A percentile compares a stretch with the other conserved stretches of the same genome.
Conservation (phyloP, 345 rosid genomes). For the Salix exigua region DNA sequence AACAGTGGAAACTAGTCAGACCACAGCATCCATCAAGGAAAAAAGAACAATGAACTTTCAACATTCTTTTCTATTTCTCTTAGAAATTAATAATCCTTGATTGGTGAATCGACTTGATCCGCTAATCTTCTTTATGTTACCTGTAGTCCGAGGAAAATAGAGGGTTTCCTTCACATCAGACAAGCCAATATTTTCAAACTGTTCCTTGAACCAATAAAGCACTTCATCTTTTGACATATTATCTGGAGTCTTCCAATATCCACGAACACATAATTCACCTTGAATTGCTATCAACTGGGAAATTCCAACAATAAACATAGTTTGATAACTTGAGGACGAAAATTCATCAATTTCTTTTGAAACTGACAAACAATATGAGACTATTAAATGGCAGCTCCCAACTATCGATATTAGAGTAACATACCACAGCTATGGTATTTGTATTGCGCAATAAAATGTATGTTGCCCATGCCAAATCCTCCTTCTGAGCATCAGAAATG, state of each 20-base stretch:
- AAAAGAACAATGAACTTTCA: neutral
- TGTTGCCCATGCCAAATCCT: conserved; percentile 86
- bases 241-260: conserved; percentile 71
- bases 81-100: neutral
- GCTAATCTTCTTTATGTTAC: conserved; percentile 29
- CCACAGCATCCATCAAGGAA: neutral
- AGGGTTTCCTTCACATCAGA: conserved; percentile 61
- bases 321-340: neutral
- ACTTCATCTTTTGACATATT: conserved; percentile 40
- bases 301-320: conserved; percentile 5
- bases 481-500: conserved; percentile 44
- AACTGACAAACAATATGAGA: neutral
- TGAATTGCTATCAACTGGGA: conserved; percentile 52
- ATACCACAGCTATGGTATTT: conserved; percentile 66
- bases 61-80: neutral
- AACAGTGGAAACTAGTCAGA: neutral
- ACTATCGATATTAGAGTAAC: neutral
- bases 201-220: conserved; percentile 59
- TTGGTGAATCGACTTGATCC: neutral
- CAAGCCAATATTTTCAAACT: conserved; percentile 53
- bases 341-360: no score
- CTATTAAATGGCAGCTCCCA: neutral
- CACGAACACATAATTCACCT: conserved; percentile 74
- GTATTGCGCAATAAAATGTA: conserved; percentile 80
- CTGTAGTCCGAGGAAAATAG: conserved; percentile 63